phyloP scores from a whole-genome alignment of 192 early-diverging fungal genomes.

The Backusella morwellensis region DNA sequence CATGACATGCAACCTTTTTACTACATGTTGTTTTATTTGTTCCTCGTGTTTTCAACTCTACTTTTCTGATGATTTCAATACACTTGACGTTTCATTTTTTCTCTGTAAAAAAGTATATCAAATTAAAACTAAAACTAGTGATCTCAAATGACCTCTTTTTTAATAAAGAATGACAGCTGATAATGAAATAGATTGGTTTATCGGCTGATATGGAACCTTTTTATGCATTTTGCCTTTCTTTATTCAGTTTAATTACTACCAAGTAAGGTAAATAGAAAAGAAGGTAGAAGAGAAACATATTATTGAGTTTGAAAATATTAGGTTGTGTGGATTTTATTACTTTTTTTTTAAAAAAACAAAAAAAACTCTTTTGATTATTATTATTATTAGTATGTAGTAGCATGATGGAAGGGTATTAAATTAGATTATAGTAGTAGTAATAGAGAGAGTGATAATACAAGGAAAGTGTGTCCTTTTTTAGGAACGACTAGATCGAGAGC shows the following conservation, averaged over 20 bases:
- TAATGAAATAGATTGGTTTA: background rate
- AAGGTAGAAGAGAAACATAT: background rate
- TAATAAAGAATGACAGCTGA: background rate
- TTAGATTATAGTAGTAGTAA: background rate
- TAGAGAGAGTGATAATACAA: background rate
- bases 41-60: background rate
- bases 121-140: too few relatives aligned
- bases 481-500: background rate
- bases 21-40: too few relatives aligned
- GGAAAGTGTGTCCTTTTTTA: background rate
- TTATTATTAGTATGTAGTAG: background rate
- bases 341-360: background rate
- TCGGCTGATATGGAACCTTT: background rate
- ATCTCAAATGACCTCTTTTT: background rate
- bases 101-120: too few relatives aligned
- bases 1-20: background rate
- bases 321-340: background rate
- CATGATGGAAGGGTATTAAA: background rate
- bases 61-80: too few relatives aligned
- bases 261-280: background rate
- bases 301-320: background rate
- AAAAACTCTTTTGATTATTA: background rate
- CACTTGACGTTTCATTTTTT: background rate
- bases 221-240: background rate
- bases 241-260: background rate